Percentiles rank a stretch among this genome's conserved stretches.
phyloP scores from a whole-genome alignment of 305 asterid species.

The Fraxinus nigra region DNA sequence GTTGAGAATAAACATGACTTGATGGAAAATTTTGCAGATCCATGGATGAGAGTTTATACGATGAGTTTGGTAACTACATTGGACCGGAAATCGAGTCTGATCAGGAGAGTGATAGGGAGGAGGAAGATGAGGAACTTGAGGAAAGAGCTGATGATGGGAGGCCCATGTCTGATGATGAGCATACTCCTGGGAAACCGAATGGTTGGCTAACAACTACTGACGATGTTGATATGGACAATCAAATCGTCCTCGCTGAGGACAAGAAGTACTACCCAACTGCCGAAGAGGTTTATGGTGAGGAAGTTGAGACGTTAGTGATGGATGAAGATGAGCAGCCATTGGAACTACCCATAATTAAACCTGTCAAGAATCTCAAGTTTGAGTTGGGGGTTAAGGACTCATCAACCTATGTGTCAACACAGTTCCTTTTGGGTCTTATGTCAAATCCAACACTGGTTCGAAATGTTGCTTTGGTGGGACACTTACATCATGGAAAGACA shows the following conservation, averaged over 20 bases:
- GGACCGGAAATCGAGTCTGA: slow-evolving; percentile 99
- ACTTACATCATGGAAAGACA: slow-evolving; percentile 84
- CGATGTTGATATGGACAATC: slow-evolving; percentile 89
- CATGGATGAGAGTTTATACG: slow-evolving; percentile 91
- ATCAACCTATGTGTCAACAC: slow-evolving; percentile 81
- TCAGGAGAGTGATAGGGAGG: slow-evolving; percentile 82
- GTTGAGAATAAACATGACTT: neutral
- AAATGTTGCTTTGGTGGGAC: slow-evolving; percentile 92
- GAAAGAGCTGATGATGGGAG: slow-evolving; percentile 63
- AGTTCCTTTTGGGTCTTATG: slow-evolving; percentile 92
- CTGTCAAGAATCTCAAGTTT: slow-evolving; percentile 86
- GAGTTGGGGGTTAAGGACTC: slow-evolving; percentile 96
- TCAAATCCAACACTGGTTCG: slow-evolving; percentile 81
- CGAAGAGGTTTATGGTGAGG: slow-evolving; percentile 97
- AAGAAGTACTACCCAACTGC: slow-evolving; percentile 96
- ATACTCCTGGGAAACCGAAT: slow-evolving; percentile 65
- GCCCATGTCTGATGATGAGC: slow-evolving; percentile 65
- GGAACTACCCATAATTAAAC: slow-evolving; percentile 80
- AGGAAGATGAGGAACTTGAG: slow-evolving; percentile 80
- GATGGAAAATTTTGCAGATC: slow-evolving; percentile 27
- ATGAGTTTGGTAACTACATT: slow-evolving; percentile 96
- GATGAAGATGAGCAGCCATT: slow-evolving; percentile 98
- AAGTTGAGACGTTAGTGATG: slow-evolving; percentile 93
- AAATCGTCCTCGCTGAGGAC: slow-evolving; percentile 90
- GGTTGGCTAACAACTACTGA: slow-evolving; percentile 75